Evolutionary conservation across 495 filamentous ascomycete genomes (phyloP), one percentile per base, ranked within the genome.

Genomic region (Trichocladium uniseriatum): DNA sequence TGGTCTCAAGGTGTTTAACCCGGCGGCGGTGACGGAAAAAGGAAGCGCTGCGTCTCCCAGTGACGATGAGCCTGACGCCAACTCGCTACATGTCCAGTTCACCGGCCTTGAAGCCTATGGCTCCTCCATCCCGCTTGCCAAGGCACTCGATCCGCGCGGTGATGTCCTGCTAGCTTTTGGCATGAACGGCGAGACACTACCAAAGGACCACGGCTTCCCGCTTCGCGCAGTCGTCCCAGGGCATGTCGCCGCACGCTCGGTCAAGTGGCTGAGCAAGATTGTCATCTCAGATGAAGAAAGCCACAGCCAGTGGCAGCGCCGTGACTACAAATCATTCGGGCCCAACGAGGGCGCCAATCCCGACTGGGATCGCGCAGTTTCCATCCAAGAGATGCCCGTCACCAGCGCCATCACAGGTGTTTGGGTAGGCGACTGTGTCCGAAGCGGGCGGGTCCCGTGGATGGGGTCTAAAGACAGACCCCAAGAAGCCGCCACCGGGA

Each of bases 181-280:
- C 24, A 81, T 83, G 76, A 84, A 84, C 55, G 74, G 71, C 45
- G 48, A 58, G n/a, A 63, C 75, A 0, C 67, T 85, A 0, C 66
- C 76, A 0, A 64, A 69, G 8, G 76, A 79, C 32, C 79, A 84
- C 52, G 81, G 81, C 9, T 77, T 70, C 48, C 81, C 81, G 0
- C 61, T 83, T 14, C 71, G 81, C 5, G 73, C 77, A 0, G 66
- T 84, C 14, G 72, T 82, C 0, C 81, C 81, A 6, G 81, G 81
- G 5, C 69, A 77, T 31, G 77, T 76, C 5, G 81, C 77, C 5
- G 81, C 76, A 11, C 69, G 80, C 27, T 78, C 71, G 40, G 81
- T 85, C 13, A 85, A 85, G 54, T 85, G 80, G 79, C 69, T 83
- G 0, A 76, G 72, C 57, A 71, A 70, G 18, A 80, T 85, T 45